These are phyloP conservation scores for Podila verticillata DNA, from an alignment of 192 early-diverging fungal species.

Conservation along the genomic window DNA sequence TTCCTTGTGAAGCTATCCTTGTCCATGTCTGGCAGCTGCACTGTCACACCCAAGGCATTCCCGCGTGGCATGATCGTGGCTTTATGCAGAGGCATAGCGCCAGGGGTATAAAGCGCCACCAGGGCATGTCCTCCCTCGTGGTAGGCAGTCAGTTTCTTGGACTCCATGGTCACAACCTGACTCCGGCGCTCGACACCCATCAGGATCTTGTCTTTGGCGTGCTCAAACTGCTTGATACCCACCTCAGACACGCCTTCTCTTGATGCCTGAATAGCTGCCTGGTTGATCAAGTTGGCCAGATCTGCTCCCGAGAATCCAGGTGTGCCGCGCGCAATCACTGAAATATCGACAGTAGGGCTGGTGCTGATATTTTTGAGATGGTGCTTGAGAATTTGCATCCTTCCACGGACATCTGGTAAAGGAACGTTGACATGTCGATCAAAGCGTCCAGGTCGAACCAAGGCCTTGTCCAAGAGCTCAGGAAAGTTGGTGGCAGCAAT, in stretches of 20 bases:
- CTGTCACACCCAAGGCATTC: conserved; percentile 83
- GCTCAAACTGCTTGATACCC: conserved; percentile 87
- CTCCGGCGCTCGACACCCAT: conserved; percentile 97
- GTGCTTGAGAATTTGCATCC: conserved; percentile 90
- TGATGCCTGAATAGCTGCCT: conserved; percentile 95
- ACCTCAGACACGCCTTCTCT: conserved; percentile 81
- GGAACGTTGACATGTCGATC: conserved; percentile 95
- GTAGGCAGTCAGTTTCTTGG: conserved; percentile 92
- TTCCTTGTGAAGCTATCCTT: conserved; percentile 80
- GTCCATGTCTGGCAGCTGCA: conserved; percentile 95
- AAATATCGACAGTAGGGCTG: conserved; percentile 77
- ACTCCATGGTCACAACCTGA: conserved; percentile 90
- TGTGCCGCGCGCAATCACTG: conserved; percentile 92
- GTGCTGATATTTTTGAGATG: conserved; percentile 87
- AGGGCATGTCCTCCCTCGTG: conserved; percentile 99
- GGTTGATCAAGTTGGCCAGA: conserved; percentile 96
- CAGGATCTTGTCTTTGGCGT: conserved; percentile 97
- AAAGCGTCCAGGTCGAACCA: conserved; percentile 97
- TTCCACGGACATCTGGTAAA: conserved; percentile 96
- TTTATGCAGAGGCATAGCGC: conserved; percentile 97
- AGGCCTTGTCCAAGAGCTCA: conserved; percentile 95
- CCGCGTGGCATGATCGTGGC: conserved; percentile 99
- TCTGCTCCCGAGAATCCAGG: conserved; percentile 99
- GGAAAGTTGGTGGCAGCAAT: conserved; percentile 99
- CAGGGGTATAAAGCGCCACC: conserved; percentile 93